Evolutionary conservation across 2,329 filamentous ascomycete species (phyloP).

Genomic region (Aspergillus quadricinctus): DNA sequence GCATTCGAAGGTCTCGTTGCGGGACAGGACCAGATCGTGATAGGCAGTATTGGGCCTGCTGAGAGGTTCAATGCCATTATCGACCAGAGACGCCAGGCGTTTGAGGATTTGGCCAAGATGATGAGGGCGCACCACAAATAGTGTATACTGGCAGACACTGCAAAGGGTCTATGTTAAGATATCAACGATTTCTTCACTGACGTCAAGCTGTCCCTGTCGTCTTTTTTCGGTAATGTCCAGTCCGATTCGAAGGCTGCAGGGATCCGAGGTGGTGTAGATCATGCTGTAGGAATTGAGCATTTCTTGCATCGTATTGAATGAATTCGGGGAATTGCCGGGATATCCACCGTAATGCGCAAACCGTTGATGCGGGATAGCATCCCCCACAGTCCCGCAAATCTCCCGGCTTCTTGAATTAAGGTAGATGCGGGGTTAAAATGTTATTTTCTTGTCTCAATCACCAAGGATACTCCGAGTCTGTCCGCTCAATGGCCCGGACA

Average conservation of each 20-base stretch:
- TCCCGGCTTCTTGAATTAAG: neutral
- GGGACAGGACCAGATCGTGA: conserved; percentile 42
- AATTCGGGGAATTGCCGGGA: neutral
- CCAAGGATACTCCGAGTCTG: neutral
- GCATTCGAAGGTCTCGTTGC: conserved; percentile 41
- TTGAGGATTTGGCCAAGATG: conserved; percentile 9
- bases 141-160: neutral
- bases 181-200: neutral
- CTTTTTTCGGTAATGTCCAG: neutral
- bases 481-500: neutral
- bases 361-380: neutral
- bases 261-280: neutral
- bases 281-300: neutral
- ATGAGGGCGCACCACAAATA: neutral
- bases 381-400: neutral
- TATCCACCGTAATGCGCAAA: neutral
- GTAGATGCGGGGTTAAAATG: neutral
- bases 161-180: neutral
- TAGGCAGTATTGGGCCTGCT: conserved; percentile 28
- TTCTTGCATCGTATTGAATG: neutral
- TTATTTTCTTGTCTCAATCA: neutral
- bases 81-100: conserved; percentile 22
- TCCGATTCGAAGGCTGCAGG: neutral
- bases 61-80: conserved; percentile 32
- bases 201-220: no score